A percentile compares a stretch with the other conserved stretches of the same genome.
Conservation (phyloP, 2,329 filamentous ascomycete species). For the Bipolaris sorokiniana region DNA sequence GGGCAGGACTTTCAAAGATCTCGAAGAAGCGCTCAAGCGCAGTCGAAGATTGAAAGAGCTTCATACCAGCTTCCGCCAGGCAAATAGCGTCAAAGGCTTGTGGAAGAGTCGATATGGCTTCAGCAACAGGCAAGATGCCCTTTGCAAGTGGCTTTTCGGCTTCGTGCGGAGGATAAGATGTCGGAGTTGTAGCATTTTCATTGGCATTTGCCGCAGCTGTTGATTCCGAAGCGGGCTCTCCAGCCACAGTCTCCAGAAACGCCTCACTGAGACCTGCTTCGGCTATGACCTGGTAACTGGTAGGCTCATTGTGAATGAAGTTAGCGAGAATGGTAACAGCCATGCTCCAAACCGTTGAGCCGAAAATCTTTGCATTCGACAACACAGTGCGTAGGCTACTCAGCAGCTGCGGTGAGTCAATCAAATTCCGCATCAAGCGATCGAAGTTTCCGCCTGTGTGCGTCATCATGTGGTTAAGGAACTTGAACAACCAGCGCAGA, state of each 20-base stretch:
- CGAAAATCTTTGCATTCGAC: constrained; percentile 78
- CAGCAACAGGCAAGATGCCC: constrained; percentile 83
- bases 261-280: constrained; percentile 90
- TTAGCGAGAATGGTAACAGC: constrained; percentile 89
- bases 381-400: constrained; percentile 81
- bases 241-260: constrained; percentile 80
- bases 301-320: constrained; percentile 98
- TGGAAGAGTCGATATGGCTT: constrained; percentile 86
- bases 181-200: constrained; percentile 16
- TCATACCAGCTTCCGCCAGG: constrained; percentile 84
- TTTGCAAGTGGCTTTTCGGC: constrained; percentile 56
- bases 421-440: constrained; percentile 86
- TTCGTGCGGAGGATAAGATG: constrained; percentile 32
- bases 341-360: constrained; percentile 94
- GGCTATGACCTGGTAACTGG: constrained; percentile 93
- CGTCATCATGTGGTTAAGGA: constrained; percentile 93
- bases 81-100: constrained; percentile 92
- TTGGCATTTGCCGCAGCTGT: constrained; percentile 25
- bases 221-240: constrained; percentile 37
- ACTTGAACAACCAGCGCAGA: constrained; percentile 91
- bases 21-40: constrained; percentile 89
- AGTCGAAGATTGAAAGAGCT: constrained; percentile 80
- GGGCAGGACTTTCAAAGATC: constrained; percentile 91
- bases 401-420: constrained; percentile 88
- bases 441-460: constrained; percentile 84